These are phyloP conservation scores for Eustoma russellianum DNA, from an alignment of 257 asterid species.

Conservation along the genomic window DNA sequence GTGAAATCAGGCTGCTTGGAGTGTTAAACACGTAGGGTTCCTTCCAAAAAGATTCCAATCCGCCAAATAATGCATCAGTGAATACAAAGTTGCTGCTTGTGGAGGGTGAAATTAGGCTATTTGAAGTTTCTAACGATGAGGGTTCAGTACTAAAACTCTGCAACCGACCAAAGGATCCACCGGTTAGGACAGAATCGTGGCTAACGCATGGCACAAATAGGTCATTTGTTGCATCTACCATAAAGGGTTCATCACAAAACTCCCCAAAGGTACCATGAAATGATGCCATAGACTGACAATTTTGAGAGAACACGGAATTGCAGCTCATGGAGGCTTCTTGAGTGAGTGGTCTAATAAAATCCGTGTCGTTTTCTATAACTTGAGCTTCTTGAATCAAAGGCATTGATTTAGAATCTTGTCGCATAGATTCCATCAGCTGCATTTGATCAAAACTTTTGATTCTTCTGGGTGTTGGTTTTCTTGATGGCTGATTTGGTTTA, in stretches of 20 bases:
- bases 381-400: too few species aligned
- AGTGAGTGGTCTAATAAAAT: not conserved
- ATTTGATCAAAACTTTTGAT: not conserved
- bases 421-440: not conserved
- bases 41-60: conserved; percentile 8
- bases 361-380: not conserved
- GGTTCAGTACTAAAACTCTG: conserved; percentile 14
- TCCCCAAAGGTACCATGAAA: conserved; percentile 4
- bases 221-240: too few species aligned
- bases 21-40: conserved; percentile 6
- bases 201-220: too few species aligned
- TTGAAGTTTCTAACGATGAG: conserved; percentile 1
- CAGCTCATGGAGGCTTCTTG: not conserved
- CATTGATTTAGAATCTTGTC: not conserved
- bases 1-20: not conserved
- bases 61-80: not conserved
- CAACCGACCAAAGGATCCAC: too few species aligned
- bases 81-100: not conserved
- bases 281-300: conserved; percentile 6
- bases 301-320: too few species aligned
- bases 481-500: not conserved
- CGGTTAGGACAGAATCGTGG: too few species aligned
- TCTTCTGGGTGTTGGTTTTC: conserved; percentile 1
- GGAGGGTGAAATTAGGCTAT: not conserved
- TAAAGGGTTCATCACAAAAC: too few species aligned